A percentile compares a stretch with the other conserved stretches of the same genome.
phyloP scores from a whole-genome alignment of 192 early-diverging fungal genomes.

The Entomortierella parvispora region DNA sequence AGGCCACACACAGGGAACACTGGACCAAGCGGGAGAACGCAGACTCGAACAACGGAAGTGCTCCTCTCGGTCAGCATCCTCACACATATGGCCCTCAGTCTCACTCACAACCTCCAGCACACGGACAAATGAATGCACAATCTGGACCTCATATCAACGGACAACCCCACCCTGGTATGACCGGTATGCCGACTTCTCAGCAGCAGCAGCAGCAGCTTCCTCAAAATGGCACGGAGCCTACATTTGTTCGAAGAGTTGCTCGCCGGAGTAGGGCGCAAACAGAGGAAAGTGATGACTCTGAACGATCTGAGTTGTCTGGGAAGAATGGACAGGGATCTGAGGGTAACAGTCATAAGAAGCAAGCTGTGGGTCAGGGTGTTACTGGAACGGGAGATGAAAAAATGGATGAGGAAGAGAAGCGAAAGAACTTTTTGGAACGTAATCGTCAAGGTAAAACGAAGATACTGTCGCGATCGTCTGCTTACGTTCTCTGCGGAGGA shows the following conservation, averaged over 20 bases:
- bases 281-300: slow-evolving; percentile 45
- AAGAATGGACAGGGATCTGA: slow-evolving; percentile 12
- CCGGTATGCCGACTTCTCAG: slow-evolving; percentile 30
- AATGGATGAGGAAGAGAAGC: slow-evolving; percentile 70
- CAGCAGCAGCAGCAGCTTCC: too few relatives aligned
- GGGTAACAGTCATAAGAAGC: slow-evolving; percentile 17
- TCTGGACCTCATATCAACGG: slow-evolving; percentile 12
- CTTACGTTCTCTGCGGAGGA: background rate
- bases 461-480: background rate
- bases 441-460: slow-evolving; percentile 78
- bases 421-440: slow-evolving; percentile 85
- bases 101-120: background rate
- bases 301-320: slow-evolving; percentile 23
- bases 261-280: slow-evolving; percentile 15
- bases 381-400: slow-evolving; percentile 17
- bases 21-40: slow-evolving; percentile 39
- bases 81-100: slow-evolving; percentile 6
- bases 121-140: background rate
- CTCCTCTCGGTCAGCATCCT: slow-evolving; percentile 9
- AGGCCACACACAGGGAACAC: slow-evolving; percentile 24
- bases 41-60: slow-evolving; percentile 22
- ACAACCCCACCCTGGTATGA: slow-evolving; percentile 32
- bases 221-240: slow-evolving; percentile 25
- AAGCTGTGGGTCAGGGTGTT: background rate
- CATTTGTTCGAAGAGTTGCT: slow-evolving; percentile 25